phyloP scores from a whole-genome alignment of 202 grass and related monocot species.

The Digitaria exilis region DNA sequence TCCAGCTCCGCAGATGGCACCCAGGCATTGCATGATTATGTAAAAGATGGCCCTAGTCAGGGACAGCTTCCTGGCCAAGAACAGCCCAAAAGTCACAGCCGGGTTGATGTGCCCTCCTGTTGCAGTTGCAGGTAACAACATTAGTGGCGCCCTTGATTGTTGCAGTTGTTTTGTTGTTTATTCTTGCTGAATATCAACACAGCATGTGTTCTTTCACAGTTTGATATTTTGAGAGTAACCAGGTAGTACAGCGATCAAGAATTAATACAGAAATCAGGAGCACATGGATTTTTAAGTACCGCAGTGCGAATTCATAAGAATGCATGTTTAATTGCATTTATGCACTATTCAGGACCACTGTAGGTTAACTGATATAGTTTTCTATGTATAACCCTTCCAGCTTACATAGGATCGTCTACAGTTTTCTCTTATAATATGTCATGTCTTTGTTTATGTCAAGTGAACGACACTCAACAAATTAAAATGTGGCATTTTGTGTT shows the following conservation, averaged over 20 bases:
- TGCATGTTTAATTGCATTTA: background rate
- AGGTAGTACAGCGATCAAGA: no score
- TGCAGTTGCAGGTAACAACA: constrained; percentile 12
- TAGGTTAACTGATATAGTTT: background rate
- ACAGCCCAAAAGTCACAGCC: constrained; percentile 88
- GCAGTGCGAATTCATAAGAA: background rate
- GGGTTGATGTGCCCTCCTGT: constrained; percentile 98
- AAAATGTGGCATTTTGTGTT: constrained; percentile 1
- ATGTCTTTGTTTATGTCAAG: background rate
- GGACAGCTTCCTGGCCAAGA: constrained; percentile 92
- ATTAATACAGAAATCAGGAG: constrained; percentile 1
- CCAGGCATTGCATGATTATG: constrained; percentile 94
- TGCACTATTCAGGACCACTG: background rate
- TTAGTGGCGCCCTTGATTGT: constrained; percentile 7
- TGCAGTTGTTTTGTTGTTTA: background rate
- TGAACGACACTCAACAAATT: background rate
- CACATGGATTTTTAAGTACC: background rate
- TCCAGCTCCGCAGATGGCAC: constrained; percentile 90
- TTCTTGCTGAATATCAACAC: background rate
- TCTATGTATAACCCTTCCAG: background rate
- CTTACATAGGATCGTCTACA: background rate
- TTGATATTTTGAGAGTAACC: no score
- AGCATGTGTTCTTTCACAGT: background rate
- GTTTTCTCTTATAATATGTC: background rate
- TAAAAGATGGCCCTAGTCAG: constrained; percentile 87